Evolutionary conservation across 1,139 yeast species (phyloP), one percentile per base, ranked within the genome.

Genomic region (Hansenula sp.): DNA sequence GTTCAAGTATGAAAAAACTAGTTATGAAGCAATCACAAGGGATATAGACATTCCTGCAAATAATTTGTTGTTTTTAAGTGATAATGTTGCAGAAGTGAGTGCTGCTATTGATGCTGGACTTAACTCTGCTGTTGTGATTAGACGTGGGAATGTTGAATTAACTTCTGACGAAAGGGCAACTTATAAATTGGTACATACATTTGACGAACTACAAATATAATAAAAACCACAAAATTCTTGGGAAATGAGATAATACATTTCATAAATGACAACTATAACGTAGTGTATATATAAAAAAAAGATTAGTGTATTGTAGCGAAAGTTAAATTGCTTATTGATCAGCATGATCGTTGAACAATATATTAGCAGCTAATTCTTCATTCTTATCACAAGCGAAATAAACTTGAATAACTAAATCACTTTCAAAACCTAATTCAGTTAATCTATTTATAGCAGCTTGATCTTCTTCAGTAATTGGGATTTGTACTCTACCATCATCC

Each of bases 331-430:
- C 24, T 19, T 30, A 39, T 32, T 37, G 41, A 28, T 47, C 44
- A 30, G 55, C 53, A 27, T 55, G 57, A 28, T 66, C 69, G 45
- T 62, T 65, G 52, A 66, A 86, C 56, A 92, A 72, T 58, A 88
- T 79, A 66, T 92, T 94, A 31, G 97, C 98, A 34, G 98, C 89
- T 55, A 88, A 77, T 69, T 92, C 97, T 67, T 92, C 98, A 65
- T 92, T 89, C 69, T 90, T 92, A 59, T 94, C 98, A 64, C 98
- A 92, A 35, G 97, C 98, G 75, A 94, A 82, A 67, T 88, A 94
- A 29, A 95, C 96, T 68, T 90, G 97, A 46, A 90, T 79, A 38
- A 86, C 98, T 47, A 85, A 69, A 55, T 82, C 75, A 53, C 96
- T 77, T 51, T 87, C 96, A 59, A 92, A 92, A 0, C 99, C 99